Evolutionary conservation across 1,284 basidiomycete genomes (phyloP), one percentile per base, ranked within the genome.

Genomic region (Crucibulum parvulum): DNA sequence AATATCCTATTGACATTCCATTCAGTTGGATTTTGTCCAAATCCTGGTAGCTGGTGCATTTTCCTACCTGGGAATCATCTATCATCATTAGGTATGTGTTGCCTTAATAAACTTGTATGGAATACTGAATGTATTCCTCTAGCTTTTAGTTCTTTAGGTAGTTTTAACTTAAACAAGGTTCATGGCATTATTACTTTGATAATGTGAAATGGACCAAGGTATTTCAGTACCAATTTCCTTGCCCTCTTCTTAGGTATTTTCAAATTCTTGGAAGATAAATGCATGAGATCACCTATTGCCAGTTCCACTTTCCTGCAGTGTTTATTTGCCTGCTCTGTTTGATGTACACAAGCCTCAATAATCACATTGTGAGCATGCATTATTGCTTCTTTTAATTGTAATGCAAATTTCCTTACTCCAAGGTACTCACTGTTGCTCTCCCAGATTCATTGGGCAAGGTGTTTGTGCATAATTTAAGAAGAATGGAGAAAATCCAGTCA

Each of bases 311-410:
- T 31, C 34, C 43, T 37, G 39, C 9, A 53, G 47, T 18, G 51
- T 31, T 31, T 31, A 31, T 31, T 31, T 5, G 31, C 31, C 31
- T 31, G 31, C 31, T 31, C 31, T 31, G 63, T 72, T 37, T 75
- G 74, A 34, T 73, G 72, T 1, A 75, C 66, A 5, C 69, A 47
- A 7, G 74, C 61, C 2, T 63, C 67, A n/a, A 78, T 55, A 9
- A 79, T 72, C 11, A 69, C 67, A 54, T 79, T 72, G 55, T 78
- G 77, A 1, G 77, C 75, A 1, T 55, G 38, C 68, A 75, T 69
- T 0, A 78, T 52, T 1, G 70, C 68, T 1, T 62, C 55, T 38
- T 71, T 72, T 38, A 74, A 54, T 24, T 58, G 41, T 7, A 66
- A 36, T 2, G 72, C 73, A 58, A 75, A 75, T 0, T 51, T 59